These are phyloP conservation scores for Aphanoascus verrucosus DNA, from an alignment of 2,329 filamentous ascomycete genomes.

Conservation along the genomic window DNA sequence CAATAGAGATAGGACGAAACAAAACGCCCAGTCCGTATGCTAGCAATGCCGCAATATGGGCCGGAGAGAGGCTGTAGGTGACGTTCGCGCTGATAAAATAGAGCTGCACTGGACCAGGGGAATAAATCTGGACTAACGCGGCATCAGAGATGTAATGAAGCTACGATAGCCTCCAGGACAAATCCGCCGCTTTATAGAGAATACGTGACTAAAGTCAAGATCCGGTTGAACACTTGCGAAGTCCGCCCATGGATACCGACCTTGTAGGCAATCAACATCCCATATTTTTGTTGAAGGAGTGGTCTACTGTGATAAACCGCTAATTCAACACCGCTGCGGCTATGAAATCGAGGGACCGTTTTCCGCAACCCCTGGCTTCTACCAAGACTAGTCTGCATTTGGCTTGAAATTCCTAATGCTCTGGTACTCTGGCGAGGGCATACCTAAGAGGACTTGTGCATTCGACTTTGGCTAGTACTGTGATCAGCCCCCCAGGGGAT, in stretches of 20 bases:
- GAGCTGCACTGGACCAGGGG: constrained; percentile 58
- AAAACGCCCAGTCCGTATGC: constrained; percentile 58
- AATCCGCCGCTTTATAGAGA: constrained; percentile 35
- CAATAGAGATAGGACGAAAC: no score
- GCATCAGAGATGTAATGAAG: constrained; percentile 53
- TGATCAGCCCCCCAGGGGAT: background rate
- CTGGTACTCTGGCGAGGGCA: constrained; percentile 1
- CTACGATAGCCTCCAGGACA: constrained; percentile 28
- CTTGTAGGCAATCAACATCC: constrained; percentile 56
- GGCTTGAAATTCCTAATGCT: constrained; percentile 37
- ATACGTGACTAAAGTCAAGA: constrained; percentile 52
- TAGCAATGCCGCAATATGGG: constrained; percentile 58
- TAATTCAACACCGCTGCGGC: constrained; percentile 60
- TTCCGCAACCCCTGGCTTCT: constrained; percentile 63
- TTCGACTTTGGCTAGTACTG: background rate
- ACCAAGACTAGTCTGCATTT: constrained; percentile 63
- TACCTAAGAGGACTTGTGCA: background rate
- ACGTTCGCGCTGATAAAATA: constrained; percentile 65
- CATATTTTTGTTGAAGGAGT: constrained; percentile 54
- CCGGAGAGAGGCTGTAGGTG: constrained; percentile 61
- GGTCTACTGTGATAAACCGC: constrained; percentile 58
- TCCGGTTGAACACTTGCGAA: constrained; percentile 56
- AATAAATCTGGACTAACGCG: constrained; percentile 55
- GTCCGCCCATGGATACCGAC: constrained; percentile 52
- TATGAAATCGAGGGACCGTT: constrained; percentile 65